Base-by-base conservation (phyloP, 257 asterid species). In the Haberlea rhodopensis region DNA sequence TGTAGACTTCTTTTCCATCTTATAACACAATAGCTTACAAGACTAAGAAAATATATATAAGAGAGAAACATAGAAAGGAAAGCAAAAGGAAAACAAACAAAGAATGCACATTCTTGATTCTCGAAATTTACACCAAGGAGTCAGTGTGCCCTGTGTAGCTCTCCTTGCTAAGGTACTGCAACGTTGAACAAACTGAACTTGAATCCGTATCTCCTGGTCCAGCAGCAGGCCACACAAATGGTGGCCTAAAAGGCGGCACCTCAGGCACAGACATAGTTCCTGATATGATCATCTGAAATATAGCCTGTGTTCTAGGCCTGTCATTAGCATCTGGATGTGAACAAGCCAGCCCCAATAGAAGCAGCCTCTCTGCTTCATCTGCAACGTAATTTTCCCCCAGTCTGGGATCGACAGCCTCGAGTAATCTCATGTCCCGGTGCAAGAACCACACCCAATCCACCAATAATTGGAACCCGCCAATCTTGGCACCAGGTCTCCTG, bases 81-180 rank as follows among this genome's bases (percentile, higher is more conserved):
- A n/a, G n/a, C n/a, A n/a, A n/a, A n/a, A n/a, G n/a, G n/a, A n/a
- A n/a, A n/a, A n/a, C n/a, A 24, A 69, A 32, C 53, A 25, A 22
- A 70, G 24, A 19, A 53, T 45, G 22, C 70, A 52, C 32, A 11
- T 22, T 49, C 62, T 71, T 64, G 16, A 57, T 64, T 57, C 60
- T 53, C 57, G 63, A 53, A 46, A 62, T 59, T 76, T 80, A 80
- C 54, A 76, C 74, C 71, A 73, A 54, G 22, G 76, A 72, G 63
- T 68, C 65, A 1, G 55, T 43, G 23, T 65, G 15, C 59, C 71
- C 24, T 57, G 71, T 57, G 3, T 66, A 2, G 68, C 56, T 70
- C 53, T 77, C 80, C 63, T 60, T 63, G 70, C 76, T 64, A 19
- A 34, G 71, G 53, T 28, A 67, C n/a, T 74, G 78, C 23, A 62